Conservation (phyloP, 495 filamentous ascomycete genomes). For the Emericellopsis terricola region DNA sequence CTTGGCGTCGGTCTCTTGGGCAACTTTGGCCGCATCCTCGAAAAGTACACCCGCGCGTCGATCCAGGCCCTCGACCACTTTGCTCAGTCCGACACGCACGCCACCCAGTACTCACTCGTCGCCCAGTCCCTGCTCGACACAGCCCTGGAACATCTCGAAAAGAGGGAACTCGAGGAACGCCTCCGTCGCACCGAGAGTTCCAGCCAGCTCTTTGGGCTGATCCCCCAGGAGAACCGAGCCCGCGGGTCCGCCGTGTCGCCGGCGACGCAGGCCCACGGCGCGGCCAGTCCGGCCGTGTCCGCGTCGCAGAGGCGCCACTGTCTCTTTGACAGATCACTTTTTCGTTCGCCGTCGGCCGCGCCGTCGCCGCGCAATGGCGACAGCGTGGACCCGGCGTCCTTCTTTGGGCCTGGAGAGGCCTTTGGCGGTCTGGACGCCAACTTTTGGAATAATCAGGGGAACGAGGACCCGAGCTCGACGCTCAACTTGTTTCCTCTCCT, state of each 20-base stretch:
- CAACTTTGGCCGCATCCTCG: slow-evolving; percentile 24
- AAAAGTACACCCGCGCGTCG: slow-evolving; percentile 20
- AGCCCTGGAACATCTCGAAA: slow-evolving; percentile 19
- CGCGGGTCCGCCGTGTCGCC: not conserved
- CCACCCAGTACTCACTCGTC: slow-evolving; percentile 25
- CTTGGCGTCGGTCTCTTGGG: slow-evolving; percentile 24
- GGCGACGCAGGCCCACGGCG: not conserved
- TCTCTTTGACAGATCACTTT: not conserved
- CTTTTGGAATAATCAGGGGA: not conserved
- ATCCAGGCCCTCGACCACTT: slow-evolving; percentile 25
- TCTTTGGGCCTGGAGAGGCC: not conserved
- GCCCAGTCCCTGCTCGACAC: slow-evolving; percentile 23
- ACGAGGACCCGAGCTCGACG: not conserved
- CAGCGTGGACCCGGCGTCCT: not conserved
- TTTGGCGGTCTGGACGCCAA: not conserved
- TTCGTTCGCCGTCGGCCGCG: not conserved
- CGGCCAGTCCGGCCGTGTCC: not conserved
- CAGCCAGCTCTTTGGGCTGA: slow-evolving; percentile 22
- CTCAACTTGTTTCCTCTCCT: slow-evolving; percentile 3
- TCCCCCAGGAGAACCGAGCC: slow-evolving; percentile 2
- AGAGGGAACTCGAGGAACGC: slow-evolving; percentile 18
- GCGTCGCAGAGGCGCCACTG: not conserved
- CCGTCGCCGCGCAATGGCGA: not conserved
- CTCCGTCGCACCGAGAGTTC: slow-evolving; percentile 21
- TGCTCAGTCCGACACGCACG: slow-evolving; percentile 20